Evolutionary conservation across 768 basidiomycete species (phyloP).

Genomic region (Agaricus blazei): DNA sequence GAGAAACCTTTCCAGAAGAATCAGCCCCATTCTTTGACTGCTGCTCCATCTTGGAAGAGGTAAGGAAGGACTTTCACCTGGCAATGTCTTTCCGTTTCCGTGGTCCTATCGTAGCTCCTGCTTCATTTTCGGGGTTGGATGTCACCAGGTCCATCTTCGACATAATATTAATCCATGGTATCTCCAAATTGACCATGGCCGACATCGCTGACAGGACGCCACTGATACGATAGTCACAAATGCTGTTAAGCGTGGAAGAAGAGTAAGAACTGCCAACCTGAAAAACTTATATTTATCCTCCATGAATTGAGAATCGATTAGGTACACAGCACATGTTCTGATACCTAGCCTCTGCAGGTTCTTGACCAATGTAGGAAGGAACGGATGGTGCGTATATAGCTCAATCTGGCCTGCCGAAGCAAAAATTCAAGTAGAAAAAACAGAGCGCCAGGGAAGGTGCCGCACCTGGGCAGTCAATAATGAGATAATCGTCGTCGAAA

Average conservation of each 20-base stretch:
- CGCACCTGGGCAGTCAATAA: constrained; percentile 86
- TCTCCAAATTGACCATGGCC: constrained; percentile 96
- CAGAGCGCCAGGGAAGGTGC: background rate
- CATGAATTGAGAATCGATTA: constrained; percentile 99
- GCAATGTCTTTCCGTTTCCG: constrained; percentile 78
- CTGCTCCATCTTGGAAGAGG: background rate
- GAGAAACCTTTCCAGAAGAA: constrained; percentile 57
- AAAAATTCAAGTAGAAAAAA: background rate
- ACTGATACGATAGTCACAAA: constrained; percentile 30
- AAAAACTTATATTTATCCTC: constrained; percentile 99
- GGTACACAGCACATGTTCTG: constrained; percentile 83
- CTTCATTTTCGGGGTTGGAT: constrained; percentile 51
- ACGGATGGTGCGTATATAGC: constrained; percentile 96
- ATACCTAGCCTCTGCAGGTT: constrained; percentile 72
- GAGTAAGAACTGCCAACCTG: constrained; percentile 38
- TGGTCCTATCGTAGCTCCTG: constrained; percentile 65
- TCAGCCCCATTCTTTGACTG: background rate
- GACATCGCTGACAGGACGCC: constrained; percentile 98
- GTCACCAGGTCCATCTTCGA: constrained; percentile 99
- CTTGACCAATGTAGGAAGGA: constrained; percentile 87
- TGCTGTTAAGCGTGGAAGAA: background rate
- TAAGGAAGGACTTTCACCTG: constrained; percentile 40
- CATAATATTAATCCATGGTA: constrained; percentile 97
- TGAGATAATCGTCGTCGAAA: constrained; percentile 93
- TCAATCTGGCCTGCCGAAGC: constrained; percentile 82